These are phyloP conservation scores for Serendipita vermifera DNA, from an alignment of 768 basidiomycete species.

Conservation along the genomic window DNA sequence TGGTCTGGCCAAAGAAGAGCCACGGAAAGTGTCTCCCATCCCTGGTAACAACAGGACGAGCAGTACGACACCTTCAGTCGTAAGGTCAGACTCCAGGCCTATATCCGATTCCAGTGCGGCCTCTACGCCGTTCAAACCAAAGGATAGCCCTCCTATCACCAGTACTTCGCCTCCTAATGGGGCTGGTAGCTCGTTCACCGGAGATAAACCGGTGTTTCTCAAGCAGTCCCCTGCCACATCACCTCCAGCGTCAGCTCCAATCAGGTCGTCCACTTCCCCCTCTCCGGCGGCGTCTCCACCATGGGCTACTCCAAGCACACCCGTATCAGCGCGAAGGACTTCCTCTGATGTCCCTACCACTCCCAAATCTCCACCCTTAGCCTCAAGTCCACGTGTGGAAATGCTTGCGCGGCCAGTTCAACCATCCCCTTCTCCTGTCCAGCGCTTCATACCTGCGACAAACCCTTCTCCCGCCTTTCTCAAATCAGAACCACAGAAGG, in stretches of 20 bases:
- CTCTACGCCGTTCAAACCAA: not conserved
- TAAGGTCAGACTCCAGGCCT: not conserved
- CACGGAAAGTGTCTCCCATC: not conserved
- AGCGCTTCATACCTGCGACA: slow-evolving; percentile 32
- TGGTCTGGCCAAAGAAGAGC: slow-evolving; percentile 36
- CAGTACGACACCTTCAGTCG: not conserved
- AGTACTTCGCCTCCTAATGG: not conserved
- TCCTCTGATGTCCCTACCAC: slow-evolving; percentile 20
- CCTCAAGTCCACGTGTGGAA: not conserved
- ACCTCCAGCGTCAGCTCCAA: slow-evolving; percentile 4
- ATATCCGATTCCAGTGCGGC: not conserved
- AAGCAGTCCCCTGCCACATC: too few relatives aligned
- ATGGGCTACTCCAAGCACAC: not conserved
- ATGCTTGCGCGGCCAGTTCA: not conserved
- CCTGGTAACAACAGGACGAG: not conserved
- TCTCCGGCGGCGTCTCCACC: slow-evolving; percentile 11
- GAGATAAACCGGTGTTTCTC: too few relatives aligned
- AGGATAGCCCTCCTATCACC: not conserved
- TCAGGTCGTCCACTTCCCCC: slow-evolving; percentile 14
- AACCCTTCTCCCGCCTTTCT: slow-evolving; percentile 47
- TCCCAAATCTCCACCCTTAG: slow-evolving; percentile 18
- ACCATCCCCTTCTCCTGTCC: slow-evolving; percentile 32
- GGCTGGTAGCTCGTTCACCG: not conserved
- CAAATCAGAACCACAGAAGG: slow-evolving; percentile 44
- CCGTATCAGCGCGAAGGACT: not conserved